Base-by-base conservation (phyloP, 257 asterid species). In the Capsicum pubescens region DNA sequence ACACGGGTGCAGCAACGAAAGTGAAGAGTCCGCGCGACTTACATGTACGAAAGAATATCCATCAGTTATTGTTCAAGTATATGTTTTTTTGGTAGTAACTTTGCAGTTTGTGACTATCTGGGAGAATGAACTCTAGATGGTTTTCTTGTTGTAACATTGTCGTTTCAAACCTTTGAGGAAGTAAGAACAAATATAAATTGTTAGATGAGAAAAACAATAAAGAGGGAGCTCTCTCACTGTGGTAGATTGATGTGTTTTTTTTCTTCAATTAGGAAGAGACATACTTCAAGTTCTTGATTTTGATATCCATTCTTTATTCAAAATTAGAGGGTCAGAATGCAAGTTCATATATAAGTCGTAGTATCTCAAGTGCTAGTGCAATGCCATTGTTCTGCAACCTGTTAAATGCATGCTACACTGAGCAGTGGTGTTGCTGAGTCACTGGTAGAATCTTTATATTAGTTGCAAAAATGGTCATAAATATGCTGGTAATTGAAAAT, bases 141-240 rank as follows among this genome's bases (percentile, higher is more conserved):
- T 83, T 14, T 61, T 72, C 32, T 61, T 69, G 68, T 57, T 72
- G 70, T 68, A 79, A 21, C 76, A 79, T 82, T 32, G 32, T 81
- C 9, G 60, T 46, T 46, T 77, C 16, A 39, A 52, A 14, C 19
- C 64, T 54, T 54, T 15, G 26, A 76, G 64, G 3, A 54, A 76
- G 64, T 76, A 76, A 26, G 52, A 52, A 17, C 14, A 76, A 76
- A 54, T 76, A 77, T 77, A 7, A 76, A 52, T 52, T 76, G 63
- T 76, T 76, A 76, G 14, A 77, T 77, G 64, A 17, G 50, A 76
- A 9, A 26, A 50, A 26, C 14, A 14, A 54, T 8, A 14, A 76
- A 8, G 44, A 39, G 50, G 82, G 13, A 77, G 8, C 82, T 54
- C 32, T 13, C 58, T n/a, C n/a, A 61, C 69, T 19, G 15, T 61